Base-by-base conservation (phyloP, 2,329 filamentous ascomycete species). In the Xylaria hypoxylon region DNA sequence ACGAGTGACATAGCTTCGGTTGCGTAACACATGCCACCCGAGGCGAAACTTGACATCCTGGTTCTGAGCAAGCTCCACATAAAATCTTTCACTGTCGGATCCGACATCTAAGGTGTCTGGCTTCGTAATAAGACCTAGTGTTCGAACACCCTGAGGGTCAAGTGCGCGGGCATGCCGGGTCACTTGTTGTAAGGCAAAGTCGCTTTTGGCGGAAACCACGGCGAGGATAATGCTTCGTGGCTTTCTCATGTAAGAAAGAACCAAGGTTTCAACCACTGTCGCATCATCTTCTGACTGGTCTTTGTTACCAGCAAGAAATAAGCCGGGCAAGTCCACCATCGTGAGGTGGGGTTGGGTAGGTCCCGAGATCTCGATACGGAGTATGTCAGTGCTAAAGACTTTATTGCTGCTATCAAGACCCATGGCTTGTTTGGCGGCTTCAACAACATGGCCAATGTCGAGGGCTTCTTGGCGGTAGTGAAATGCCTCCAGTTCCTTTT, bases 211-310 rank as follows among this genome's bases (percentile, higher is more conserved):
- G 0, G 83, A 84, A 0, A 89, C 80, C 0, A 89, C 83, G 0
- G 86, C 84, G 0, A 90, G 78, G 2, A 89, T 86, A 64, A 91
- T 87, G 70, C 83, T 89, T 1, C 85, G 78, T 0, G 79, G 76
- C 10, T 84, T 80, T n/a, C 74, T 71, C 79, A 91, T 87, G 74
- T 91, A 91, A 0, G 75, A 75, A 0, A 80, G 69, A 0, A 87
- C 83, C 28, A 89, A 75, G 0, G 79, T 68, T 10, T 77, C 66
- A 15, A 89, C 82, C 2, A 82, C 68, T 2, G 79, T 72, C 1
- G 80, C 78, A 50, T 84, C 83, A 2, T 75, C 71, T 2, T 75
- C 76, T 0, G 80, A 80, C 67, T 86, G 81, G 1, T 81, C 75
- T 38, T 80, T 79, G 40, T 78, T 82, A 8, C 80, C 76, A 0